Evolutionary conservation across 805 yeast species (phyloP).

Genomic region (Candida palmyrensis): DNA sequence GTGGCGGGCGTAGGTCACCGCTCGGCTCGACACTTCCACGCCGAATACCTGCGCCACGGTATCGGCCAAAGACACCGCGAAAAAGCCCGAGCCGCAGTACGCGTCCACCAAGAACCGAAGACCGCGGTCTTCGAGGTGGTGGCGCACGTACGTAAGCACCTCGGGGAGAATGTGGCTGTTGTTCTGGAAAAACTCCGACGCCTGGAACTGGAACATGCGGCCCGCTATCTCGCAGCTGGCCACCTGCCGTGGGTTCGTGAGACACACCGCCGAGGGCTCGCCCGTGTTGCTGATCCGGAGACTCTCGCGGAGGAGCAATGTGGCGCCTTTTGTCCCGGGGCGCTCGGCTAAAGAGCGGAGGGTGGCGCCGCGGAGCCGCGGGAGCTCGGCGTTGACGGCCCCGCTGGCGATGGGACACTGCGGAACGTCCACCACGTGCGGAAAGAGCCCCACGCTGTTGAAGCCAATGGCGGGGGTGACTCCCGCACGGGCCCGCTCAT

Average conservation of each 20-base stretch:
- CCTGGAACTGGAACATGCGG: slow-evolving; percentile 31
- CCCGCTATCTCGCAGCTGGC: slow-evolving; percentile 33
- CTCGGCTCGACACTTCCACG: slow-evolving; percentile 29
- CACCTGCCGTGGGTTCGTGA: slow-evolving; percentile 20
- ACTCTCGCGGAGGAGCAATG: slow-evolving; percentile 30
- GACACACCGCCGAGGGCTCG: slow-evolving; percentile 17
- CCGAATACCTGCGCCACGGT: slow-evolving; percentile 35
- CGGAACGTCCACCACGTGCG: slow-evolving; percentile 25
- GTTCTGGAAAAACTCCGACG: slow-evolving; percentile 37
- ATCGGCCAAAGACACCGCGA: slow-evolving; percentile 33
- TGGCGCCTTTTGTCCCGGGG: slow-evolving; percentile 8
- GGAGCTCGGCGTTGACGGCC: slow-evolving; percentile 22
- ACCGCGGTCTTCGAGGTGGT: slow-evolving; percentile 8
- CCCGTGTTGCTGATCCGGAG: slow-evolving; percentile 27
- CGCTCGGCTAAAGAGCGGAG: slow-evolving; percentile 5
- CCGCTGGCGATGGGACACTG: slow-evolving; percentile 34
- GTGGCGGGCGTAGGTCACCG: slow-evolving; percentile 31
- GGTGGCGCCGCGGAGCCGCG: slow-evolving; percentile 10
- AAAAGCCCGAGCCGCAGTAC: slow-evolving; percentile 44
- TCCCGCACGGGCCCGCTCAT: slow-evolving; percentile 8
- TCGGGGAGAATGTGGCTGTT: slow-evolving; percentile 32
- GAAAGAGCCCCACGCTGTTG: slow-evolving; percentile 18
- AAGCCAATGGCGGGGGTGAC: slow-evolving; percentile 21
- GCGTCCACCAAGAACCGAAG: slow-evolving; percentile 33
- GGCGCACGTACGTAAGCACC: slow-evolving; percentile 26